Base-by-base conservation (phyloP, 2,329 filamentous ascomycete species). In the Aspergillus jensenii region DNA sequence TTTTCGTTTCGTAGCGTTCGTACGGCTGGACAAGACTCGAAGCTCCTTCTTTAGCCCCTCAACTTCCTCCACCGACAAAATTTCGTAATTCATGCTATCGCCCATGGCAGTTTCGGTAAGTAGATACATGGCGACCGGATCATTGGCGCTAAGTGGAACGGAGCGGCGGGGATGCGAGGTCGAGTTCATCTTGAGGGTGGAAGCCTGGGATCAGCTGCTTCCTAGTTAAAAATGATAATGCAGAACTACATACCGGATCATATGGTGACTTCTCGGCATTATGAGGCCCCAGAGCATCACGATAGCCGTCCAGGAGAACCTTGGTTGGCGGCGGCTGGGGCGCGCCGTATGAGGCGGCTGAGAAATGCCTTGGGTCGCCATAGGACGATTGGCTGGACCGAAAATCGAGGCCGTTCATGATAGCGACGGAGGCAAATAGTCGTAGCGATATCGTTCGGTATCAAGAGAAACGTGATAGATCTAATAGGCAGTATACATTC, bases 71-170 rank as follows among this genome's bases (percentile, higher is more conserved):
- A 93, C 90, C 0, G 93, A 91, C 60, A 99, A 74, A 23, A 99
- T 87, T 70, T 93, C 88, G 73, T 88, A 99, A 66, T 87, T 80
- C 69, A 87, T 89, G 78, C 92, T 96, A 76, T 99, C 95, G 59
- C 88, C 85, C 59, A 99, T 85, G 19, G 95, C 95, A 19, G 91
- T 98, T 78, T 98, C 93, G 61, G 95, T 93, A 58, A 99, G 84
- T 47, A 99, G 80, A 73, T 98, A 96, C 72, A 96, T 87, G 67
- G 92, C 89, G 45, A 99, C 82, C 0, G 82, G 82, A 67, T 88
- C 85, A 63, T 77, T 80, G 56, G 74, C 67, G 54, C 79, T 77
- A 25, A 77, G 66, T 23, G 76, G 66, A 33, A 71, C 69, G 6
- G 76, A 75, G 62, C 70, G 75, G 49, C 66, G 71, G 14, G 69